Evolutionary conservation across 2,329 filamentous ascomycete species (phyloP), one percentile per base, ranked within the genome.

Genomic region (Diaporthe longicolla): DNA sequence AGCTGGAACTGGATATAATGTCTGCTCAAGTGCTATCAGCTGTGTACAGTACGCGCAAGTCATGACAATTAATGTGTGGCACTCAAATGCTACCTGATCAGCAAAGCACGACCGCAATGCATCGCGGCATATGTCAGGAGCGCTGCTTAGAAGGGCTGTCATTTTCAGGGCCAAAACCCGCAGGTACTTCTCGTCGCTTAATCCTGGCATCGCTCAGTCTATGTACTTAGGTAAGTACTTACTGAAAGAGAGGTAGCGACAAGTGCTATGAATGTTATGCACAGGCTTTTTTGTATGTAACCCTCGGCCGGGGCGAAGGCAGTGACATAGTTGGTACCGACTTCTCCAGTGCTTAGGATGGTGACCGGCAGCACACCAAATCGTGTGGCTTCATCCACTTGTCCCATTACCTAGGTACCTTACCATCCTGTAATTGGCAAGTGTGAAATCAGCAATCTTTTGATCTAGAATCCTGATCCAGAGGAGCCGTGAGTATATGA

Each of bases 1-100:
- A 66, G 35, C 10, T 66, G 63, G 63, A 66, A 66, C 26, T 66
- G 63, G 63, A 66, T 66, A 66, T 52, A 52, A 66, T 40, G 63
- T 37, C 8, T 52, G 21, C n/a, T n/a, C n/a, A n/a, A n/a, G n/a
- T n/a, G n/a, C 61, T 35, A 11, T 37, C 7, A 7, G 43, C 43
- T 24, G 26, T 50, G 29, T 66, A 35, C 26, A 66, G 43, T 50
- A 24, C 21, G 19, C 45, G 26, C 15, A 66, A 52, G 37, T 26
- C 19, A 66, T 21, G 54, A 1, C 3, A 52, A 37, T 52, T 66
- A 52, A 66, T 66, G 10, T 13, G 6, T 1, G 10, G 9, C 9
- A 37, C 21, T 37, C 15, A 3, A 37, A n/a, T 52, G 43, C 43
- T 66, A 11, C 29, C 13, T 32, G 29, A 24, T n/a, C 21, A 19